phyloP scores from a whole-genome alignment of 257 asterid genomes.

The Scutellaria minor region DNA sequence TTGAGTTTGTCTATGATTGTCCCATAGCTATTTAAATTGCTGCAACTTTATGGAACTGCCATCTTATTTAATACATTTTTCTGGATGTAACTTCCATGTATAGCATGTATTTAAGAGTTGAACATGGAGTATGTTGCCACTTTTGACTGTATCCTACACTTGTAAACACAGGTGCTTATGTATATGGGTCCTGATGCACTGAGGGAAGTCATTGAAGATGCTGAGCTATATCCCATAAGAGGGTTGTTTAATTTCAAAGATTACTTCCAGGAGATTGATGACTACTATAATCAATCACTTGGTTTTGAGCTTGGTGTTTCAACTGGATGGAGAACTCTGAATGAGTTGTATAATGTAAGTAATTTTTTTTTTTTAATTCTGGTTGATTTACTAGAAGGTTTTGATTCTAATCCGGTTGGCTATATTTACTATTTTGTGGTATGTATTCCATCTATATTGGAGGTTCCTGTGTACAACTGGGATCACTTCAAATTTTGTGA shows the following conservation, averaged over 20 bases:
- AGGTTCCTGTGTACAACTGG: neutral
- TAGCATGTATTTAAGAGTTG: neutral
- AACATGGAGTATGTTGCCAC: neutral
- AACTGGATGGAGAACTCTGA: constrained; percentile 93
- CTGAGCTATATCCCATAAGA: constrained; percentile 89
- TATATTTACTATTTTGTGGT: neutral
- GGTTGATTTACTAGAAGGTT: constrained; percentile 4
- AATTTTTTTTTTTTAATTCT: too few species aligned
- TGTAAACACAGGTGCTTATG: constrained; percentile 76
- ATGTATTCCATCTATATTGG: neutral
- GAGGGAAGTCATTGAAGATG: constrained; percentile 74
- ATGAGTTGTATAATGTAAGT: constrained; percentile 82
- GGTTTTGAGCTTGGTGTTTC: constrained; percentile 89
- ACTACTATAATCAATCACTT: constrained; percentile 79
- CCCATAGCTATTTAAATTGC: neutral
- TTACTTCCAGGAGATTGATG: constrained; percentile 73
- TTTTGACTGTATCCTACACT: constrained; percentile 16
- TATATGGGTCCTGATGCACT: constrained; percentile 81
- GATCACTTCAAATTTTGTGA: neutral
- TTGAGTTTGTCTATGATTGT: too few species aligned
- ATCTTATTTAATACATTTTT: neutral
- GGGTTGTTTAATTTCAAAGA: constrained; percentile 85
- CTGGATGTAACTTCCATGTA: constrained; percentile 8
- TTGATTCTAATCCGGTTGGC: neutral
- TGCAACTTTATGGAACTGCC: constrained; percentile 9